Conservation (phyloP, 495 filamentous ascomycete species). For the Durotheca rogersii region DNA sequence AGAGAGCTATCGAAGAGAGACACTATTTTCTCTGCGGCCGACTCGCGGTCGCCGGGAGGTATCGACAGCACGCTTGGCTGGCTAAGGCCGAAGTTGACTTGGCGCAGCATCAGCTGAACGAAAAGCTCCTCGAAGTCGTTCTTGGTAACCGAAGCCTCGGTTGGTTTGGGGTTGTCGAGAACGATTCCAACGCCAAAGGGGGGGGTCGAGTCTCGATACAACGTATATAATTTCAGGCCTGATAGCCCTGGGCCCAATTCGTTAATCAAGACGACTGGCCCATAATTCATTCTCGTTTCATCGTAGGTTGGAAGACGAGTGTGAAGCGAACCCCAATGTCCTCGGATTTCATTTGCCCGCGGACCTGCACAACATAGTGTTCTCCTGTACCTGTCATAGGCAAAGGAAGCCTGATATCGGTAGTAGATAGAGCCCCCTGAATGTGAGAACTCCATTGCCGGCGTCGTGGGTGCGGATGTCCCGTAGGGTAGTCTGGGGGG, state of each 20-base stretch:
- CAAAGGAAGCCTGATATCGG: constrained; percentile 17
- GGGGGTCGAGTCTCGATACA: neutral
- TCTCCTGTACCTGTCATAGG: constrained; percentile 1
- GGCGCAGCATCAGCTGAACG: constrained; percentile 7
- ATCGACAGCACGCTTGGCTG: neutral
- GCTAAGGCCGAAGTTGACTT: constrained; percentile 9
- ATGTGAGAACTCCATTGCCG: constrained; percentile 17
- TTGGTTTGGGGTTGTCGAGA: neutral
- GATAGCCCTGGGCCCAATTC: neutral
- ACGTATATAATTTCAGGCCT: constrained; percentile 9
- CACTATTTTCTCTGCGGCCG: constrained; percentile 17
- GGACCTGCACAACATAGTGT: constrained; percentile 19
- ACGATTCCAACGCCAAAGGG: constrained; percentile 12
- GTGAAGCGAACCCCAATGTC: constrained; percentile 6
- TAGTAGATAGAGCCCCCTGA: constrained; percentile 25
- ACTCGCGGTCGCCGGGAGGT: neutral
- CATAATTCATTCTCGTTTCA: neutral
- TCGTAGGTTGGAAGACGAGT: neutral
- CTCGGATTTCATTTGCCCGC: neutral
- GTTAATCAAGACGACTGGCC: neutral
- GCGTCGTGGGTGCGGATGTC: neutral
- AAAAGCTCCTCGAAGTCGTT: constrained; percentile 16
- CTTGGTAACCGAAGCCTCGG: neutral
- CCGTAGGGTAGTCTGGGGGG: neutral
- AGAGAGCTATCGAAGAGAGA: constrained; percentile 28